These are phyloP conservation scores for Fusarium brachygibbosum DNA, from an alignment of 2,329 filamentous ascomycete genomes.

Conservation along the genomic window DNA sequence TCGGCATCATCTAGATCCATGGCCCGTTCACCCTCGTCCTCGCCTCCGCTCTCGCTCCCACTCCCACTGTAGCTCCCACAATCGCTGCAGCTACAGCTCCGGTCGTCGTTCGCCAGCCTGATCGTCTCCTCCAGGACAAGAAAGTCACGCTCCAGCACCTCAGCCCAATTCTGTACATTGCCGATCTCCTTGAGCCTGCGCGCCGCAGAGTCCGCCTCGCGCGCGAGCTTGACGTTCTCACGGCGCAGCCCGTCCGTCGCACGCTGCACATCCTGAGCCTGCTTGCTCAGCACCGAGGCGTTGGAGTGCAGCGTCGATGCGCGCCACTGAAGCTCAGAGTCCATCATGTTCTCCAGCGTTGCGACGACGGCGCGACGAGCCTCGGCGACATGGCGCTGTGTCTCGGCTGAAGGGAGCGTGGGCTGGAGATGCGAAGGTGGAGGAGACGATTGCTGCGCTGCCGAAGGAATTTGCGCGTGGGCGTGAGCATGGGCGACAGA, in stretches of 20 bases:
- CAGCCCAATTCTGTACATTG: slow-evolving; percentile 88
- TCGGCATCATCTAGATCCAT: slow-evolving; percentile 38
- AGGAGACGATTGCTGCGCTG: slow-evolving; percentile 27
- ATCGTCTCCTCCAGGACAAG: slow-evolving; percentile 75
- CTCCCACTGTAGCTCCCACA: slow-evolving; percentile 54
- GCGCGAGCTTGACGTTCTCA: slow-evolving; percentile 75
- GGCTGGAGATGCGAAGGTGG: slow-evolving; percentile 50
- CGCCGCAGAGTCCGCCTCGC: slow-evolving; percentile 72
- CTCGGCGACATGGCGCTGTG: slow-evolving; percentile 65
- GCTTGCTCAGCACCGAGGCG: slow-evolving; percentile 72
- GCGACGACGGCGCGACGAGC: slow-evolving; percentile 72
- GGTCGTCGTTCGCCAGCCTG: slow-evolving; percentile 62
- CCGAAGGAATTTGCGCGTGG: slow-evolving; percentile 31
- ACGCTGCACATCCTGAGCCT: slow-evolving; percentile 74
- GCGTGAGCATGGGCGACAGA: slow-evolving; percentile 43
- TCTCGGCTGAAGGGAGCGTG: slow-evolving; percentile 58
- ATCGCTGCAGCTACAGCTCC: slow-evolving; percentile 58
- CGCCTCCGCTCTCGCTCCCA: slow-evolving; percentile 40
- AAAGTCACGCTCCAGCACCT: slow-evolving; percentile 80
- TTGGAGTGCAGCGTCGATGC: slow-evolving; percentile 79
- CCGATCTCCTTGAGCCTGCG: slow-evolving; percentile 81
- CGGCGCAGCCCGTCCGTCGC: slow-evolving; percentile 71
- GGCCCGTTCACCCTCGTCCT: slow-evolving; percentile 32
- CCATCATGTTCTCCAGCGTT: slow-evolving; percentile 77
- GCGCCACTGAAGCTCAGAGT: slow-evolving; percentile 75